Evolutionary conservation across 208 protist species (phyloP).

Genomic region (Acanthamoeba castellanii): DNA sequence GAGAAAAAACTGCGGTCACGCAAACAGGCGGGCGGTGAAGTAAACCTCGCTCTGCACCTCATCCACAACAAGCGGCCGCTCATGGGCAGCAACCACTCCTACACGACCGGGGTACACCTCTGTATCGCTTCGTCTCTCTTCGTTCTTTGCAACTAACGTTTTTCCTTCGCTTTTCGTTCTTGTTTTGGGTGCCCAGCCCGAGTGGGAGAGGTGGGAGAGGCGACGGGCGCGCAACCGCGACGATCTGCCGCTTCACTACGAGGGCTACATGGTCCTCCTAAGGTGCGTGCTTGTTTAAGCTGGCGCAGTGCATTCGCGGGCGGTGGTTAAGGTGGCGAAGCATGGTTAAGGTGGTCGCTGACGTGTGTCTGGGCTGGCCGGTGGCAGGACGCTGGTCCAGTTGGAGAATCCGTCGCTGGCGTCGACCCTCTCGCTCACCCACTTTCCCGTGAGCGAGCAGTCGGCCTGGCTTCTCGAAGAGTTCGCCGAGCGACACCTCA

Average conservation of each 20-base stretch:
- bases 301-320: no score
- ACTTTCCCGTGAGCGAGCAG: constrained; percentile 6
- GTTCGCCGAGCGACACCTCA: constrained; percentile 13
- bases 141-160: no score
- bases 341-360: no score
- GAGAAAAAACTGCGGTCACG: constrained; percentile 24
- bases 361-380: no score
- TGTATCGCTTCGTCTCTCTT: neutral
- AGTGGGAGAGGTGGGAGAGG: constrained; percentile 44
- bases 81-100: neutral
- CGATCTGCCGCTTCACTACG: constrained; percentile 1
- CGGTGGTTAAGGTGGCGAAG: no score
- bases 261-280: neutral
- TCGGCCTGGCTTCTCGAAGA: constrained; percentile 53
- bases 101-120: neutral
- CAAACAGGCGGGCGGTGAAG: constrained; percentile 1
- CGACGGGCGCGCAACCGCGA: neutral
- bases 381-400: neutral
- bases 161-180: neutral
- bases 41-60: neutral
- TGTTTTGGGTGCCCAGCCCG: neutral
- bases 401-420: constrained; percentile 23
- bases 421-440: neutral
- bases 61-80: constrained; percentile 14
- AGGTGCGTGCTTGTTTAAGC: neutral